Base-by-base conservation (phyloP, 2,329 filamentous ascomycete species). In the Talaromyces verruculosus region DNA sequence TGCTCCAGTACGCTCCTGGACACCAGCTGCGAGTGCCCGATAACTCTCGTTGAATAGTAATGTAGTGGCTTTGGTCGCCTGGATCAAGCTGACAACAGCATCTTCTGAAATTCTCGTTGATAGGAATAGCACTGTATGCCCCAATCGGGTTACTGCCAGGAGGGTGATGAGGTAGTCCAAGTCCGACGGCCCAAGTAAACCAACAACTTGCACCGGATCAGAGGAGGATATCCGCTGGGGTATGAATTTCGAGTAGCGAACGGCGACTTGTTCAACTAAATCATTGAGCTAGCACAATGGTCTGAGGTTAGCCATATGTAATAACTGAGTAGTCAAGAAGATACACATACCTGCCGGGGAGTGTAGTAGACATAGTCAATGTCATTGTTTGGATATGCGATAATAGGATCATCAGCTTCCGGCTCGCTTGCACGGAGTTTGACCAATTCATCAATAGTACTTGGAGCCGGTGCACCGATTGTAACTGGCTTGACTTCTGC, bases 111-210 rank as follows among this genome's bases (percentile, higher is more conserved):
- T 47, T 5, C 43, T 66, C 1, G 71, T 71, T n/a, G 72, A 73
- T 7, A 73, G 65, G 5, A 72, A 63, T 1, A 73, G 68, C 5
- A 72, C 70, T 1, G 72, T 72, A 45, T 72, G 71, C 1, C 72
- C 72, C 2, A 73, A 49, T 15, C 70, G 65, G 2, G 69, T 68
- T 8, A 73, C 35, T 2, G 71, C 71, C 43, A 71, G 65, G 10
- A 73, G 45, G 2, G 70, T 71, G 35, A 72, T 68, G 28, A 72
- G 35, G 19, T 72, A 73, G 35, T 72, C 70, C 39, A 72, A 70
- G 28, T 72, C 69, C 2, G 72, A 73, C 1, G 68, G 67, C 5
- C 69, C 71, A 3, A 73, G 69, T 19, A 73, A 55, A 1, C 69
- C 71, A 28, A 73, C 69, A 0, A 73, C 70, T 43, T 70, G 68